These are phyloP conservation scores for Fusarium sp. DNA, from an alignment of 2,329 filamentous ascomycete genomes.

Conservation along the genomic window DNA sequence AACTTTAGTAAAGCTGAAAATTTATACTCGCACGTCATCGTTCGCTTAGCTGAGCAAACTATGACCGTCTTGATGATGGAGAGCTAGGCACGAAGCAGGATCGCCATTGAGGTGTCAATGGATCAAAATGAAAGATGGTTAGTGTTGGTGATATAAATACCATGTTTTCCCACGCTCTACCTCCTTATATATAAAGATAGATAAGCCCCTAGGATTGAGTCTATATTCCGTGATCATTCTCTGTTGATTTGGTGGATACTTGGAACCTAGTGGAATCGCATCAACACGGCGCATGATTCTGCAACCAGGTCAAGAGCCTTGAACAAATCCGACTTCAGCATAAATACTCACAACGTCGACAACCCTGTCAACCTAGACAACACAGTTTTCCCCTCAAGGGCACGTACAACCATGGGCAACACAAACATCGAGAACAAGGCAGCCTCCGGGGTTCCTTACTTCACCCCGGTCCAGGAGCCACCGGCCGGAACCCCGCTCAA, in stretches of 20 bases:
- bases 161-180: background rate
- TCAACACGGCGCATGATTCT: slow-evolving; percentile 2
- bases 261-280: background rate
- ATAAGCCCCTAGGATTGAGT: background rate
- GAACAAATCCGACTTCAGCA: background rate
- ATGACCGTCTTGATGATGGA: background rate
- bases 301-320: background rate
- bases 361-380: background rate
- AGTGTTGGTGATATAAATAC: background rate
- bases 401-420: slow-evolving; percentile 22
- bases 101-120: background rate
- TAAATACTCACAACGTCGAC: slow-evolving; percentile 8
- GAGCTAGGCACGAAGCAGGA: background rate
- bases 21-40: slow-evolving; percentile 12
- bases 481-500: slow-evolving; percentile 59
- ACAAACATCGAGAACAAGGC: slow-evolving; percentile 47
- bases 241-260: background rate
- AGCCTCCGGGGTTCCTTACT: slow-evolving; percentile 60
- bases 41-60: slow-evolving; percentile 5
- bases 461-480: slow-evolving; percentile 64
- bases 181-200: background rate
- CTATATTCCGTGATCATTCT: background rate
- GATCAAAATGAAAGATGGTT: background rate
- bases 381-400: background rate
- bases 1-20: background rate